Conservation (phyloP, 768 basidiomycete species). For the Tricholoma matsutake region DNA sequence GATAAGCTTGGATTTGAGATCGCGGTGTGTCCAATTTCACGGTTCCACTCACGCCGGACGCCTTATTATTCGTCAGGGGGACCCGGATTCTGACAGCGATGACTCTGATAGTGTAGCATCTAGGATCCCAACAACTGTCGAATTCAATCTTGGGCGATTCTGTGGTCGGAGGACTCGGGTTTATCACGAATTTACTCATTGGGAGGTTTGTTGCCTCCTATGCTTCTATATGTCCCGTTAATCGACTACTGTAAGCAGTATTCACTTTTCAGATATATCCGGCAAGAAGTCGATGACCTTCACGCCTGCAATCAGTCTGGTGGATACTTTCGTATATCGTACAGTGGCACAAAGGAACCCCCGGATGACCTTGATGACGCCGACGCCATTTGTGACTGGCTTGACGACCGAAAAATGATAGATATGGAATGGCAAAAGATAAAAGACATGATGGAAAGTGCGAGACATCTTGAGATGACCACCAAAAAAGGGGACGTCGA, state of each 20-base stretch:
- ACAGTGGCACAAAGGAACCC: slow-evolving; percentile 49
- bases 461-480: slow-evolving; percentile 57
- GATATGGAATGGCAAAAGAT: slow-evolving; percentile 68
- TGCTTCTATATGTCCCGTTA: background rate
- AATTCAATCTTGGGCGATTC: slow-evolving; percentile 74
- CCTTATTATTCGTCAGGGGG: slow-evolving; percentile 5
- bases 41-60: background rate
- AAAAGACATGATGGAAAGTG: slow-evolving; percentile 71
- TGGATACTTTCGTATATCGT: slow-evolving; percentile 60
- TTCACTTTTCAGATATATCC: slow-evolving; percentile 57
- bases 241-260: slow-evolving; percentile 42
- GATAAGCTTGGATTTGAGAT: slow-evolving; percentile 62
- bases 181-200: slow-evolving; percentile 74
- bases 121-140: slow-evolving; percentile 19
- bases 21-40: slow-evolving; percentile 11
- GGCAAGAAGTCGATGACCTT: slow-evolving; percentile 55
- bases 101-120: slow-evolving; percentile 16
- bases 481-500: slow-evolving; percentile 46
- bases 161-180: slow-evolving; percentile 67
- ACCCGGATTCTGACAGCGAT: slow-evolving; percentile 10
- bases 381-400: slow-evolving; percentile 81
- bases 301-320: slow-evolving; percentile 32
- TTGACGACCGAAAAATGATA: slow-evolving; percentile 67
- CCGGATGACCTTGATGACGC: slow-evolving; percentile 68
- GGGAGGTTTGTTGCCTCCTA: slow-evolving; percentile 61